These are phyloP conservation scores for Picea sitchensis DNA, from an alignment of 75 land plant genomes.

Conservation along the genomic window DNA sequence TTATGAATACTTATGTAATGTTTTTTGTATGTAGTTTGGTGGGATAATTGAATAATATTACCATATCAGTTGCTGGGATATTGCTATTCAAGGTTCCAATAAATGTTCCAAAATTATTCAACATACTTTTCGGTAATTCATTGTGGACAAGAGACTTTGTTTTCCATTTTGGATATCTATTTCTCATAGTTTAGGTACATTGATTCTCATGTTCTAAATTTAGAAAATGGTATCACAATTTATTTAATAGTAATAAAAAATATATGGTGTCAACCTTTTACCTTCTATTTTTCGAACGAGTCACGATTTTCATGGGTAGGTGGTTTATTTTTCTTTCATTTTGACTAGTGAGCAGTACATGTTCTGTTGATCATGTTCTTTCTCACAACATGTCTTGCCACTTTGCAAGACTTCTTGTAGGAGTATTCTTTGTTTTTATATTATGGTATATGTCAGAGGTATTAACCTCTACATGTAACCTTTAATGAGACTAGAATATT, in stretches of 20 bases:
- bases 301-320: not conserved
- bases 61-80: constrained; percentile 86
- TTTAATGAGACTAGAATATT: too few relatives aligned
- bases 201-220: too few relatives aligned
- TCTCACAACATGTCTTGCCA: too few relatives aligned
- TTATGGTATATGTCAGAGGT: too few relatives aligned
- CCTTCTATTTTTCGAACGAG: not conserved
- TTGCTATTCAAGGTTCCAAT: constrained; percentile 79
- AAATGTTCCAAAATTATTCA: constrained; percentile 60
- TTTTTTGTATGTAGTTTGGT: constrained; percentile 53
- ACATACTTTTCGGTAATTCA: too few relatives aligned
- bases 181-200: constrained; percentile 91
- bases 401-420: constrained; percentile 87
- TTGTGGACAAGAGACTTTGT: too few relatives aligned
- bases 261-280: too few relatives aligned
- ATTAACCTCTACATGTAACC: too few relatives aligned
- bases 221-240: too few relatives aligned
- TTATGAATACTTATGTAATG: not conserved
- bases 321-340: not conserved
- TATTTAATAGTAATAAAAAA: too few relatives aligned
- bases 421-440: constrained; percentile 89
- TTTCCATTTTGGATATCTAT: too few relatives aligned
- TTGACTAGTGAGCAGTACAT: not conserved
- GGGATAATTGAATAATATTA: constrained; percentile 93
- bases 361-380: not conserved